phyloP scores from a whole-genome alignment of 371 early-diverging fungal species.

The Actinomortierella ambigua region DNA sequence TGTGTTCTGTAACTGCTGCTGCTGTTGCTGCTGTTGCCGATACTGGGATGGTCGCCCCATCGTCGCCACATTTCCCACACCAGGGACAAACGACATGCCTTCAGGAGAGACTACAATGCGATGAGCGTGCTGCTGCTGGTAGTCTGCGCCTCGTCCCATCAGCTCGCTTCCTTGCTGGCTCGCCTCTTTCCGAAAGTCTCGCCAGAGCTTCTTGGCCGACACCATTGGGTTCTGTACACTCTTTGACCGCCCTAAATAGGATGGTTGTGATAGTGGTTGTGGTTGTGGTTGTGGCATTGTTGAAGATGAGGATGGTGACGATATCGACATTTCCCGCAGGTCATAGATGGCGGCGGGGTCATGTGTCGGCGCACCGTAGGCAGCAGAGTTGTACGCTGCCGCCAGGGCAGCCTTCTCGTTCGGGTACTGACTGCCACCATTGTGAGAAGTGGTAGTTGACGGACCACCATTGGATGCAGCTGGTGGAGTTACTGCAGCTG shows the following conservation, averaged over 20 bases:
- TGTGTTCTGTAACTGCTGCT: background rate
- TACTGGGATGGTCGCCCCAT: slow-evolving; percentile 23
- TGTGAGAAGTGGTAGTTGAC: no score
- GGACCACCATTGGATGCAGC: no score
- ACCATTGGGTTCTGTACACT: slow-evolving; percentile 19
- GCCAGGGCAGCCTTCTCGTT: background rate
- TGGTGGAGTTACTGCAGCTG: no score
- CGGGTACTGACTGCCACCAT: no score
- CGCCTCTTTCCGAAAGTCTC: slow-evolving; percentile 21
- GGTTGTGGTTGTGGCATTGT: background rate
- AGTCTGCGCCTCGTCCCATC: no score
- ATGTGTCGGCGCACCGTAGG: no score
- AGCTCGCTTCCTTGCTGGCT: background rate
- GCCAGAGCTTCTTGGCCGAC: slow-evolving; percentile 28
- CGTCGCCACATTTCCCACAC: slow-evolving; percentile 2
- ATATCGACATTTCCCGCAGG: background rate
- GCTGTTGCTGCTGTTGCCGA: background rate
- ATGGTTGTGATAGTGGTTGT: background rate
- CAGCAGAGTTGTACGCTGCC: no score
- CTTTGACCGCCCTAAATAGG: slow-evolving; percentile 16
- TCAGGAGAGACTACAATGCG: background rate
- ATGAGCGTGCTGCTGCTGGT: background rate
- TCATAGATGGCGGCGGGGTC: background rate
- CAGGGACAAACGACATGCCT: background rate
- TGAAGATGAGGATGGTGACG: background rate